phyloP scores from a whole-genome alignment of 306 rosid genomes.

The Malus asiatica region DNA sequence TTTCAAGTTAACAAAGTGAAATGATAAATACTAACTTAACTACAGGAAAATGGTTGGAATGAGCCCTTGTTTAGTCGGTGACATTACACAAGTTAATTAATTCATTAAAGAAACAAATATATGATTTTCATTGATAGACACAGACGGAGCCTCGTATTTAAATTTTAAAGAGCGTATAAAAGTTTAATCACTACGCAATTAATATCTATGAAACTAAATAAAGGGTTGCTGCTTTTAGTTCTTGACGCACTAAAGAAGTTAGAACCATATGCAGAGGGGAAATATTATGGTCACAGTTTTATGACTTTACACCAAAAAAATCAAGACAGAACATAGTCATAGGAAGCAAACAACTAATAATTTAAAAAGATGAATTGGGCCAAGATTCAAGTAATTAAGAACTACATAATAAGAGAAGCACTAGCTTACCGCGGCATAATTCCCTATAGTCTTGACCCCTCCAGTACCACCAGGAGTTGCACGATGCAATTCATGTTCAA shows the following conservation, averaged over 20 bases:
- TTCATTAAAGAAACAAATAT: background rate
- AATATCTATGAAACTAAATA: background rate
- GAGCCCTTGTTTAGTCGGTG: background rate
- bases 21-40: background rate
- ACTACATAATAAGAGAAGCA: background rate
- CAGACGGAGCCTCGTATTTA: background rate
- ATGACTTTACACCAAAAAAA: background rate
- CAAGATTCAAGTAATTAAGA: slow-evolving; percentile 1
- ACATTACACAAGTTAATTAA: background rate
- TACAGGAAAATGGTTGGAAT: background rate
- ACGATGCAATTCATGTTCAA: slow-evolving; percentile 88
- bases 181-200: background rate
- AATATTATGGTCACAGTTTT: background rate
- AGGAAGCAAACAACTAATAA: slow-evolving; percentile 11
- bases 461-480: slow-evolving; percentile 99
- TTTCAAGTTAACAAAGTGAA: background rate
- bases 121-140: background rate
- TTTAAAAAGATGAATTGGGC: background rate
- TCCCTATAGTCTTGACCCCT: slow-evolving; percentile 96
- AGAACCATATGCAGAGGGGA: background rate
- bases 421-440: slow-evolving; percentile 88
- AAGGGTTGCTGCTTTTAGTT: background rate
- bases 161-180: background rate
- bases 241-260: background rate
- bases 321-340: background rate